phyloP scores from a whole-genome alignment of 2,329 filamentous ascomycete genomes.

The Botrytis pseudocinerea region DNA sequence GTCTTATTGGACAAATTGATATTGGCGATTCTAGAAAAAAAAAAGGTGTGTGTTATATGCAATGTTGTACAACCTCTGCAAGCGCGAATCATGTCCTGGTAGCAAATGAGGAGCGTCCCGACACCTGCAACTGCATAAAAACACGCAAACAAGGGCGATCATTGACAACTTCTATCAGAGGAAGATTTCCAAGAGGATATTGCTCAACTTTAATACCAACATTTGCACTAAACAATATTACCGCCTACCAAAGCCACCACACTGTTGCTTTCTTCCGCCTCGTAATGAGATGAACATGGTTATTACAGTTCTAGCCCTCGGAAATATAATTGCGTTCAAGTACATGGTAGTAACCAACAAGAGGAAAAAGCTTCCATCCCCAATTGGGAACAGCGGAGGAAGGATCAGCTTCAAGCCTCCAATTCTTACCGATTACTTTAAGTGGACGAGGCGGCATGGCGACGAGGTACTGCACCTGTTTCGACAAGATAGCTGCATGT shows the following conservation, averaged over 20 bases:
- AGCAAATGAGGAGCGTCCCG: slow-evolving; percentile 26
- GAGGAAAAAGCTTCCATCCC: slow-evolving; percentile 16
- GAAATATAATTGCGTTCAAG: slow-evolving; percentile 18
- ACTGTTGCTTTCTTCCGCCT: slow-evolving; percentile 8
- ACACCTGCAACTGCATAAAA: slow-evolving; percentile 23
- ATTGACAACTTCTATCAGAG: slow-evolving; percentile 18
- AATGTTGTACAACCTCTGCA: slow-evolving; percentile 23
- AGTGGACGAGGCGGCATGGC: slow-evolving; percentile 23
- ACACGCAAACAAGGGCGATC: slow-evolving; percentile 22
- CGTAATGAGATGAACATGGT: slow-evolving; percentile 16
- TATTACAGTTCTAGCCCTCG: slow-evolving; percentile 15
- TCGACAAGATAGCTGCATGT: slow-evolving; percentile 20
- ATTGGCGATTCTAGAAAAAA: slow-evolving; percentile 20
- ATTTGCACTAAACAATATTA: slow-evolving; percentile 18
- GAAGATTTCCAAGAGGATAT: slow-evolving; percentile 17
- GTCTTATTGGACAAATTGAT: slow-evolving; percentile 11
- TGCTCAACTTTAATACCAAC: slow-evolving; percentile 22
- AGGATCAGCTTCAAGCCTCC: slow-evolving; percentile 23
- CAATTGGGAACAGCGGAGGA: slow-evolving; percentile 19
- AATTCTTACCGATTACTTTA: slow-evolving; percentile 25
- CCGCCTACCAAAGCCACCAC: slow-evolving; percentile 16
- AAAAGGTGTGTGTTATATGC: slow-evolving; percentile 3
- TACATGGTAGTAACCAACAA: slow-evolving; percentile 17
- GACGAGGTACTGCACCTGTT: slow-evolving; percentile 23
- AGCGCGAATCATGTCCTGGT: slow-evolving; percentile 16